Evolutionary conservation across 495 filamentous ascomycete species (phyloP).

Genomic region (Parachaetomium inaequale): DNA sequence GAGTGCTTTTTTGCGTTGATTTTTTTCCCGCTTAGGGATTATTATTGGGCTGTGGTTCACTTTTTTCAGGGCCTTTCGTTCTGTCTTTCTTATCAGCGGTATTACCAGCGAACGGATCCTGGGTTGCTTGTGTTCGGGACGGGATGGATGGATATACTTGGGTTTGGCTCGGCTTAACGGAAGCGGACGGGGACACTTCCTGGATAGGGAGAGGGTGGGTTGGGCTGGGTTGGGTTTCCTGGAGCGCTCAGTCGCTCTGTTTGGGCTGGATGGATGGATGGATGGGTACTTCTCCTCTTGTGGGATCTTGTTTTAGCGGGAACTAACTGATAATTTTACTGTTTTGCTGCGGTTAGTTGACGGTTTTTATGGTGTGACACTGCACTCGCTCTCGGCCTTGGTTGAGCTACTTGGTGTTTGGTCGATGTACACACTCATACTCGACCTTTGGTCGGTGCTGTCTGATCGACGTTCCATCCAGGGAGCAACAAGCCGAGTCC

Average conservation of each 20-base stretch:
- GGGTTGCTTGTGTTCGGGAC: background rate
- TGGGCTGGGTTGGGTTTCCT: background rate
- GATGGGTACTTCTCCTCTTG: background rate
- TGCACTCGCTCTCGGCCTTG: background rate
- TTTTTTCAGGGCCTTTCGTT: background rate
- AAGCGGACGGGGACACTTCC: background rate
- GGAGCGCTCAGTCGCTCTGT: background rate
- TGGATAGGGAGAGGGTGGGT: background rate
- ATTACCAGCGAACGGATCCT: background rate
- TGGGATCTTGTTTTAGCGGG: conserved; percentile 5
- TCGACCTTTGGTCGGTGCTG: background rate
- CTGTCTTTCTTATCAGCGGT: background rate
- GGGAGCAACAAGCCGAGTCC: background rate
- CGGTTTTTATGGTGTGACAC: background rate
- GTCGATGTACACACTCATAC: no score
- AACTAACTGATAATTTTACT: background rate
- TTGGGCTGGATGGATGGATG: no score
- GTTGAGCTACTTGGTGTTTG: no score
- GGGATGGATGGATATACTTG: conserved; percentile 7
- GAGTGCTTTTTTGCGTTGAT: background rate
- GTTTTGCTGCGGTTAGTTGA: conserved; percentile 1
- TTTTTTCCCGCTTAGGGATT: background rate
- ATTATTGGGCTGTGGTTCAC: background rate
- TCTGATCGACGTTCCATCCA: background rate
- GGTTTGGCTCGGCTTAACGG: conserved; percentile 3